Percentiles rank a stretch among this genome's conserved stretches.
These are phyloP conservation scores for Solanum hybrid DNA, from an alignment of 305 asterid species.

Conservation along the genomic window DNA sequence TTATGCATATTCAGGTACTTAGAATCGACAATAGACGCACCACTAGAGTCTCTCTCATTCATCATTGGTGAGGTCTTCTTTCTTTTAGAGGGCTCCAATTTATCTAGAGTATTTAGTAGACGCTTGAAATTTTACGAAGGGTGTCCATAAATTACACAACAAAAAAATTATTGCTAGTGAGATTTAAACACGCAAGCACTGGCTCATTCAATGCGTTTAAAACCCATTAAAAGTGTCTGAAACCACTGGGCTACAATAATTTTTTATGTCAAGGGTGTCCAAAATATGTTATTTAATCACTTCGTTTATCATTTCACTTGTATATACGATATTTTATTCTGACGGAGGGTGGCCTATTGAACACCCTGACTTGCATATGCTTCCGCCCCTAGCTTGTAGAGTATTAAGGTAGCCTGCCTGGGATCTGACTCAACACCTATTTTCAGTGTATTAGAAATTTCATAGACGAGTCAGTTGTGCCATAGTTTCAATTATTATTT, in stretches of 20 bases:
- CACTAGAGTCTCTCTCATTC: not conserved
- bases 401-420: not conserved
- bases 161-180: not conserved
- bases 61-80: not conserved
- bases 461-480: not conserved
- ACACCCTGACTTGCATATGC: not conserved
- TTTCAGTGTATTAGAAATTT: too few relatives aligned
- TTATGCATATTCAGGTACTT: not conserved
- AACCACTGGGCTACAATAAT: not conserved
- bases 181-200: too few relatives aligned
- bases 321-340: fast-evolving
- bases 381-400: not conserved
- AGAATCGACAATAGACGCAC: fast-evolving
- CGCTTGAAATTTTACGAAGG: too few relatives aligned
- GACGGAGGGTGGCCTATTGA: too few relatives aligned
- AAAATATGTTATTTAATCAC: not conserved
- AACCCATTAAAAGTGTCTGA: not conserved
- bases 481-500: not conserved
- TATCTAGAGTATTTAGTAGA: not conserved
- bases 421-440: too few relatives aligned
- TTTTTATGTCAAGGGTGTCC: too few relatives aligned
- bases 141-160: too few relatives aligned
- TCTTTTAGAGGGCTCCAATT: not conserved
- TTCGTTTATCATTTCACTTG: not conserved
- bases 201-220: too few relatives aligned